Conservation (phyloP, 352 stramenopile species). For the Phytopythium mirpurense region DNA sequence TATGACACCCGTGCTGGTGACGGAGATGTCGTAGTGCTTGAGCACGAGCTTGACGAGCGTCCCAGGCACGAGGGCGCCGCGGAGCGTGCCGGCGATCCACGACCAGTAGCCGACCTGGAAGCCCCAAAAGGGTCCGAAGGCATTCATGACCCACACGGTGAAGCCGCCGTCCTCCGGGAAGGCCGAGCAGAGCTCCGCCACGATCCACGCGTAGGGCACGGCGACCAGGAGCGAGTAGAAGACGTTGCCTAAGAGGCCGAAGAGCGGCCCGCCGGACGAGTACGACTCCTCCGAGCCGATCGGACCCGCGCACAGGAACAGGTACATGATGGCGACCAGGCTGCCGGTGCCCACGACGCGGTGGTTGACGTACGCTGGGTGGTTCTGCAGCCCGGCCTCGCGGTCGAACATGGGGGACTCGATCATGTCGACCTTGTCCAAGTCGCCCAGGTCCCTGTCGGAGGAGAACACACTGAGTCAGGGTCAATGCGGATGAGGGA, state of each 20-base stretch:
- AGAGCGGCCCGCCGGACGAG: slow-evolving; percentile 31
- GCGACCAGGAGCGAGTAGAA: slow-evolving; percentile 87
- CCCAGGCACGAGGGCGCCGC: slow-evolving; percentile 61
- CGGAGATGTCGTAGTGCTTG: slow-evolving; percentile 23
- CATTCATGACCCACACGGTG: slow-evolving; percentile 88
- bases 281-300: slow-evolving; percentile 27
- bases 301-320: slow-evolving; percentile 30
- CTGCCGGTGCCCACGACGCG: slow-evolving; percentile 20
- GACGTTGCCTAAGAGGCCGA: slow-evolving; percentile 76
- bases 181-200: slow-evolving; percentile 85
- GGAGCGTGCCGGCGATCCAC: slow-evolving; percentile 76
- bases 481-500: slow-evolving; percentile 1
- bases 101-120: slow-evolving; percentile 71
- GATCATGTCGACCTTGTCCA: slow-evolving; percentile 30
- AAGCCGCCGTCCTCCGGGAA: slow-evolving; percentile 85
- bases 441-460: slow-evolving; percentile 17
- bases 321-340: slow-evolving; percentile 28
- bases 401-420: slow-evolving; percentile 25
- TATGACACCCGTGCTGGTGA: slow-evolving; percentile 13
- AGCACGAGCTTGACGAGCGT: slow-evolving; percentile 26
- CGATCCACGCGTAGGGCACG: slow-evolving; percentile 88
- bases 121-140: slow-evolving; percentile 84
- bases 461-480: slow-evolving; percentile 3
- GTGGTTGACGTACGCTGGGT: slow-evolving; percentile 17
- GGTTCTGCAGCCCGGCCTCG: background rate